A percentile compares a stretch with the other conserved stretches of the same genome.
Evolutionary conservation across 768 basidiomycete species (phyloP).

Genomic region (Lanmaoa pseudosensibilis): DNA sequence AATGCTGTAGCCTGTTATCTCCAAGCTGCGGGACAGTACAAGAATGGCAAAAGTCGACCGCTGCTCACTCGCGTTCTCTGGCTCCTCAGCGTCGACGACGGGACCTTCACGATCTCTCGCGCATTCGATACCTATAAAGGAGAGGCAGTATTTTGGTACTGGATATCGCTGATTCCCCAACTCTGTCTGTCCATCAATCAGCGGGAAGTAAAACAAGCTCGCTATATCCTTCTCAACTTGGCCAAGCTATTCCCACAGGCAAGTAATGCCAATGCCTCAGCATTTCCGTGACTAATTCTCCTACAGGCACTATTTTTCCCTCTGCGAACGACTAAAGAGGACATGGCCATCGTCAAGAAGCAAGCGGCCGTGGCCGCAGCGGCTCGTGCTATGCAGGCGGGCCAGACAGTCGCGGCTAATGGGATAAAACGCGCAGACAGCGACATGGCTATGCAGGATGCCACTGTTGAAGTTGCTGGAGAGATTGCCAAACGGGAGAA

Average conservation of each 20-base stretch:
- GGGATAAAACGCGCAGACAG: constrained; percentile 32
- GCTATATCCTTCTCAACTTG: constrained; percentile 83
- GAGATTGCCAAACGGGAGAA: constrained; percentile 29
- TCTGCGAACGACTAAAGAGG: constrained; percentile 80
- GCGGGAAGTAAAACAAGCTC: constrained; percentile 90
- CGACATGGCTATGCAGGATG: constrained; percentile 33
- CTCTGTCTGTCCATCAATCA: constrained; percentile 86
- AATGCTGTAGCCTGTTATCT: constrained; percentile 97
- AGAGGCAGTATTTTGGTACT: constrained; percentile 96
- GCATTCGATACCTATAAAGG: constrained; percentile 96
- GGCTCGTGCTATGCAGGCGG: constrained; percentile 37
- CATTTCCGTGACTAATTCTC: constrained; percentile 7
- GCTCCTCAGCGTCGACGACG: constrained; percentile 92
- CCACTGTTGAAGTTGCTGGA: constrained; percentile 26
- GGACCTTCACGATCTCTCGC: constrained; percentile 62
- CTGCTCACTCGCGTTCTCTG: constrained; percentile 92
- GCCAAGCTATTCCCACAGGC: constrained; percentile 94
- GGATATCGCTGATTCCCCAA: constrained; percentile 97
- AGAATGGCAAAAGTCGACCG: constrained; percentile 89
- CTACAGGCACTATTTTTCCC: constrained; percentile 91
- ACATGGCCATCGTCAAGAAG: constrained; percentile 51
- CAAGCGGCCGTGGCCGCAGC: constrained; percentile 39
- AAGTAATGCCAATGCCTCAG: constrained; percentile 23
- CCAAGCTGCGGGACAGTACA: constrained; percentile 94
- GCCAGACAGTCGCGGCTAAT: constrained; percentile 26